phyloP scores from a whole-genome alignment of 2,329 filamentous ascomycete genomes.

The Grosmannia penicillata region DNA sequence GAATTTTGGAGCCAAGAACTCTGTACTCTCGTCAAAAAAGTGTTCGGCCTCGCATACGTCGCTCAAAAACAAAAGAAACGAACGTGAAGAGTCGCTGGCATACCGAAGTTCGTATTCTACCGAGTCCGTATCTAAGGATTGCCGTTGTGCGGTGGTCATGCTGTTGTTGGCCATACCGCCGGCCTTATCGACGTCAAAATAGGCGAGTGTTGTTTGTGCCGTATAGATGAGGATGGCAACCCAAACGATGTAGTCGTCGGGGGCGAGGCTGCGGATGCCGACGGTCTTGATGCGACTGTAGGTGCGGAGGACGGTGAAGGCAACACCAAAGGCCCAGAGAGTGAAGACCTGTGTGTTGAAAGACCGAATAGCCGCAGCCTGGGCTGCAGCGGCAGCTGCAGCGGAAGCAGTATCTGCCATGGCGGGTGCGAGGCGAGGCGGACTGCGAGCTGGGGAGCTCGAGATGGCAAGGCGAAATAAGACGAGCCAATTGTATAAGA shows the following conservation, averaged over 20 bases:
- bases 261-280: slow-evolving; percentile 16
- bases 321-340: slow-evolving; percentile 18
- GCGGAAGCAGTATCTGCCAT: slow-evolving; percentile 5
- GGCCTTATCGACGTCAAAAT: slow-evolving; percentile 30
- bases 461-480: not conserved
- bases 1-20: slow-evolving; percentile 34
- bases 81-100: not conserved
- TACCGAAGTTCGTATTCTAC: slow-evolving; percentile 21
- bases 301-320: slow-evolving; percentile 20
- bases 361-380: slow-evolving; percentile 11
- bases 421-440: not conserved
- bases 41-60: not conserved
- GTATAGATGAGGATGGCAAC: slow-evolving; percentile 32
- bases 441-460: not conserved
- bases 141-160: slow-evolving; percentile 35
- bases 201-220: slow-evolving; percentile 30
- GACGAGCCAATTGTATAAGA: too few species aligned
- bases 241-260: slow-evolving; percentile 22
- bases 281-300: slow-evolving; percentile 20
- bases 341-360: slow-evolving; percentile 22
- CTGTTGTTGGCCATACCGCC: slow-evolving; percentile 37
- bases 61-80: not conserved
- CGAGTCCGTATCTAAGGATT: slow-evolving; percentile 23
- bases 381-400: slow-evolving; percentile 12
- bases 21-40: too few species aligned